A percentile compares a stretch with the other conserved stretches of the same genome.
These are phyloP conservation scores for Coemansia sp. DNA, from an alignment of 192 early-diverging fungal species.

Conservation along the genomic window DNA sequence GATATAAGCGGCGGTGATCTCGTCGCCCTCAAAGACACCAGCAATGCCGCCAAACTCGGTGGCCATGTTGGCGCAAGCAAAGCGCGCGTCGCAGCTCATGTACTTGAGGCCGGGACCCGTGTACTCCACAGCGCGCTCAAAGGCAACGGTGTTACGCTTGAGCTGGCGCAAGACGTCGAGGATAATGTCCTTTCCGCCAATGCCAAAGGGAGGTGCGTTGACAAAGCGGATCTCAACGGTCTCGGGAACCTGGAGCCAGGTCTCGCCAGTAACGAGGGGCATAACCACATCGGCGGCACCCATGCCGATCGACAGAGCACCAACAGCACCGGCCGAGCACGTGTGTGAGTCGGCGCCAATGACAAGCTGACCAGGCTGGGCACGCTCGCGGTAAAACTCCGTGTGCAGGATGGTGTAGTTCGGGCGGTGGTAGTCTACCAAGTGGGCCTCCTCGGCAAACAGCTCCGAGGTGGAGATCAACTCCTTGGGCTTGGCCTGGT, in stretches of 20 bases:
- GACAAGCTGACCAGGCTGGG: conserved; percentile 77
- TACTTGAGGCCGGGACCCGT: conserved; percentile 74
- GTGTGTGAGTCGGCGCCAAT: conserved; percentile 83
- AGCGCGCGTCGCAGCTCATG: conserved; percentile 80
- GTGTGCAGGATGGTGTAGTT: conserved; percentile 83
- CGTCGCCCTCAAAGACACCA: conserved; percentile 76
- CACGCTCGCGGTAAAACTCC: conserved; percentile 82
- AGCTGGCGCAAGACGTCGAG: conserved; percentile 76
- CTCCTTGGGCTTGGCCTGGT: conserved; percentile 67
- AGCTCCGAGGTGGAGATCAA: conserved; percentile 65
- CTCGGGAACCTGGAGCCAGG: conserved; percentile 82
- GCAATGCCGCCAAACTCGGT: conserved; percentile 87
- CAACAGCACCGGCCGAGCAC: conserved; percentile 78
- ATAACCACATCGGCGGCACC: conserved; percentile 82
- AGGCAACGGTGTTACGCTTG: conserved; percentile 82
- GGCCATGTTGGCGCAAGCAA: conserved; percentile 81
- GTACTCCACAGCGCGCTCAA: conserved; percentile 78
- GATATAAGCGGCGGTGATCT: conserved; percentile 72
- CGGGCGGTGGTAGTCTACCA: conserved; percentile 72
- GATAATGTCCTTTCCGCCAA: conserved; percentile 82
- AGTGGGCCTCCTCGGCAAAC: conserved; percentile 70
- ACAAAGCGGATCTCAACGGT: conserved; percentile 76
- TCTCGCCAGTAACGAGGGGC: conserved; percentile 82
- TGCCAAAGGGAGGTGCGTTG: conserved; percentile 71
- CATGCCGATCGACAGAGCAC: conserved; percentile 76